phyloP scores from a whole-genome alignment of 2,329 filamentous ascomycete genomes.

The Sporothrix curviconia region DNA sequence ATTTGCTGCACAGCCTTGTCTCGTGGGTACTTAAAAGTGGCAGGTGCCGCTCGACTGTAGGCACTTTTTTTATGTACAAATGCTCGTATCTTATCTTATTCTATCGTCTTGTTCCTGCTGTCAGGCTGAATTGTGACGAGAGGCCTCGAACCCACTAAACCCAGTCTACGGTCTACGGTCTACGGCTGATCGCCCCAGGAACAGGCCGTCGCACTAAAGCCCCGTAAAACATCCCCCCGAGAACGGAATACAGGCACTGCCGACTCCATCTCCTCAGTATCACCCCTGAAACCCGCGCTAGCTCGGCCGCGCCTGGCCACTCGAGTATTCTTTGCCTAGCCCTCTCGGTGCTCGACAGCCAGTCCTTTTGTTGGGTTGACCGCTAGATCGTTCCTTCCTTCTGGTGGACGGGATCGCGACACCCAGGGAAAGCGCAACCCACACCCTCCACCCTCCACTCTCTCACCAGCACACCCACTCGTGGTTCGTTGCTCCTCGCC shows the following conservation, averaged over 20 bases:
- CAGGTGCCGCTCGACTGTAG: too few relatives aligned
- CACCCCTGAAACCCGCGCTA: not conserved
- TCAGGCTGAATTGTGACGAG: not conserved
- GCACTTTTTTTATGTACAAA: too few relatives aligned
- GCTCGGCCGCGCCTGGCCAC: not conserved
- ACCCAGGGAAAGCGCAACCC: conserved; percentile 10
- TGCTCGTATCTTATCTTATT: too few relatives aligned
- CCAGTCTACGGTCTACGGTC: too few relatives aligned
- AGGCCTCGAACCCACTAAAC: not conserved
- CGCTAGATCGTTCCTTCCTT: not conserved
- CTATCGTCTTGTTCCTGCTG: not conserved
- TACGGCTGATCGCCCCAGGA: conserved; percentile 11
- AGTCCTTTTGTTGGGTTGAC: not conserved
- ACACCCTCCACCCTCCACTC: too few relatives aligned
- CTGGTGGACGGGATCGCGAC: not conserved
- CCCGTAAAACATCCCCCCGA: not conserved
- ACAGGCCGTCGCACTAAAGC: conserved; percentile 8
- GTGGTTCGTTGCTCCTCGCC: not conserved
- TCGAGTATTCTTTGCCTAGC: not conserved
- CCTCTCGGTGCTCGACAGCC: not conserved
- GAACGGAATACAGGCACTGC: not conserved
- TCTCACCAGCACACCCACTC: not conserved
- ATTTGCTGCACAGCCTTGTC: not conserved
- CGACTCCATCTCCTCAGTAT: too few relatives aligned
- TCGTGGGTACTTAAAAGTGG: not conserved